Base-by-base conservation (phyloP, 2,329 filamentous ascomycete genomes). In the Falciphora oryzae region DNA sequence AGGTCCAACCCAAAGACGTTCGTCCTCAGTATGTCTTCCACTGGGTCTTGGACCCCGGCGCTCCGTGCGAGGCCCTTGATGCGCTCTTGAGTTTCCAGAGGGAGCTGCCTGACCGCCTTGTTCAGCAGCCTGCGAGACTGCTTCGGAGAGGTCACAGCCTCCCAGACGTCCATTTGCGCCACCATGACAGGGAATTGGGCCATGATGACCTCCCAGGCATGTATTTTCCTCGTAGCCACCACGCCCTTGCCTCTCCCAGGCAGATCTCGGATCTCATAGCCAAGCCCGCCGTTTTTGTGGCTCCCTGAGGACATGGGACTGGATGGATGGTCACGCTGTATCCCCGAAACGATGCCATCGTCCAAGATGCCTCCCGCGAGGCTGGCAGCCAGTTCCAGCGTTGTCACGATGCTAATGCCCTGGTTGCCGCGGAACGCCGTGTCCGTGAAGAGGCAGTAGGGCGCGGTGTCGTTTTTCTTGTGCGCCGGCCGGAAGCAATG, bases 1-100 rank as follows among this genome's bases (percentile, higher is more conserved):
- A 73, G 62, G 28, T 73, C 71, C 32, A 73, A 62, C 57, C 69
- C 69, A 61, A 72, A 73, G 16, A 69, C 70, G 53, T 72, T 73
- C 16, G 70, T 72, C 29, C 65, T 66, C 22, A 73, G 53, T 7
- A 69, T 66, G 61, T 73, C 69, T 58, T 70, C 62, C 5, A 73
- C 65, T 28, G 65, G 35, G 27, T 59, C 58, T 18, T 67, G 64
- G 1, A 68, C 68, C 2, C 65, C 63, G 0, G 56, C 65, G 16
- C 65, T 70, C 57, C 67, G 63, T 5, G 70, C 70, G 61, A 73
- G 64, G 1, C 61, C 56, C 62, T 67, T 25, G n/a, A 73, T 64
- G 2, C 65, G 58, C 13, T 29, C 50, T 64, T 66, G 64, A 60
- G 68, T 66, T 16, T 66, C 61, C 28, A 28, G 27, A 0, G 70